phyloP scores from a whole-genome alignment of 352 stramenopile genomes.

The Elongisporangium prolatum region DNA sequence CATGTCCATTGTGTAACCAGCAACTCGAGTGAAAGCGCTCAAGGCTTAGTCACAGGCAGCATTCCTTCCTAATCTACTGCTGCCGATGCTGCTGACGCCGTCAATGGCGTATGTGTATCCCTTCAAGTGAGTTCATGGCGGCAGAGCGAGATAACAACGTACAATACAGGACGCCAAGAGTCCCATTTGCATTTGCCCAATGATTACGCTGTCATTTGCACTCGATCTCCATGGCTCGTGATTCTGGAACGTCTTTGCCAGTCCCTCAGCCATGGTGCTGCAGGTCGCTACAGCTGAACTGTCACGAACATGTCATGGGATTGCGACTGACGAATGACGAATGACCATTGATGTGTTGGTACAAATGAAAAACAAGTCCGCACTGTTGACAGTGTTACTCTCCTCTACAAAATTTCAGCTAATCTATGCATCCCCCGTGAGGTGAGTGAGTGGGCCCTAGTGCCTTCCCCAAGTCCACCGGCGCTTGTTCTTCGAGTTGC shows the following conservation, averaged over 20 bases:
- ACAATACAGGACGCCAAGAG: background rate
- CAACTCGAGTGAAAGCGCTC: conserved; percentile 40
- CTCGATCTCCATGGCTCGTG: background rate
- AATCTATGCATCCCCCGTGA: background rate
- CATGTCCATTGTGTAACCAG: conserved; percentile 84
- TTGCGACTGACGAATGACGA: background rate
- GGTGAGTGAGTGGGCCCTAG: background rate
- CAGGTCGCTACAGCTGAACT: too few relatives aligned
- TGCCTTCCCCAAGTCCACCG: background rate
- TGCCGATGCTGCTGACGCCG: background rate
- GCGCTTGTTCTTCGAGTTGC: background rate
- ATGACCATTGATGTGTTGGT: background rate
- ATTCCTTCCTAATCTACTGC: background rate
- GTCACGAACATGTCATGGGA: too few relatives aligned
- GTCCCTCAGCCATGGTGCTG: too few relatives aligned
- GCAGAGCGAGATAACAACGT: background rate
- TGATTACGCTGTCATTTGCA: background rate
- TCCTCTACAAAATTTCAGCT: background rate
- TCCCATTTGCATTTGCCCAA: background rate
- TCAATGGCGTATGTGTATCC: background rate
- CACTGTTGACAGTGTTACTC: background rate
- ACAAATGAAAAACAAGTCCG: background rate
- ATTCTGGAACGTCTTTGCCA: background rate
- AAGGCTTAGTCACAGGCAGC: background rate
- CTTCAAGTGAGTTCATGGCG: background rate